A percentile compares a stretch with the other conserved stretches of the same genome.
phyloP scores from a whole-genome alignment of 257 asterid species.

The Solanum sejunctum region DNA sequence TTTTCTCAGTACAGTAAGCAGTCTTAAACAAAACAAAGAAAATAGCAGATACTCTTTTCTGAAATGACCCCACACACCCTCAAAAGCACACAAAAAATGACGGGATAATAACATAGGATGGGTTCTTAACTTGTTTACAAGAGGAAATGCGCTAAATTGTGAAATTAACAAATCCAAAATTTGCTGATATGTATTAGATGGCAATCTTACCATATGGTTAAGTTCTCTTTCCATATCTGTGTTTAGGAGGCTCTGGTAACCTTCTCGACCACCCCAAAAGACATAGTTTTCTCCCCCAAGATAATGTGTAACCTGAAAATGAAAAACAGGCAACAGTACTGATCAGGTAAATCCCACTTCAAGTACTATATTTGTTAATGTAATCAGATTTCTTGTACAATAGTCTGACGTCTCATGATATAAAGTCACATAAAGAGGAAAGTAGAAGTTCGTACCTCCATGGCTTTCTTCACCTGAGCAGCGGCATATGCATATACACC shows the following conservation, averaged over 20 bases:
- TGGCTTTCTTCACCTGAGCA: constrained; percentile 95
- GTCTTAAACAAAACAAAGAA: not conserved
- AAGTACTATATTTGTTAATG: not conserved
- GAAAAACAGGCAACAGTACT: not conserved
- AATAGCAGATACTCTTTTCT: no score
- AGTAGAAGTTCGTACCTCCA: constrained; percentile 45
- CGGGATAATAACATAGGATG: not conserved
- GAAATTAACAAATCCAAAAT: not conserved
- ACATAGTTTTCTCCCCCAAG: constrained; percentile 98
- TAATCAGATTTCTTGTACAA: not conserved
- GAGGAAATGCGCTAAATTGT: not conserved
- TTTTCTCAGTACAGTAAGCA: not conserved
- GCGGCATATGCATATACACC: constrained; percentile 71
- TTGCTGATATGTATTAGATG: not conserved
- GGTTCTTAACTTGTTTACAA: not conserved
- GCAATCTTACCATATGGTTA: constrained; percentile 59
- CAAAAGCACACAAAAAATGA: not conserved
- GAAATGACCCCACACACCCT: not conserved
- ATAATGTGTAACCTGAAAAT: constrained; percentile 75
- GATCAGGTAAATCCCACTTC: not conserved
- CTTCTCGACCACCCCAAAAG: constrained; percentile 99
- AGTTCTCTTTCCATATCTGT: constrained; percentile 97
- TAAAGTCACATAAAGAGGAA: not conserved
- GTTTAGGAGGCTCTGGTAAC: constrained; percentile 88
- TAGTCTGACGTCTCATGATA: not conserved